A percentile compares a stretch with the other conserved stretches of the same genome.
phyloP scores from a whole-genome alignment of 225 moss, liverwort and hornwort genomes.

The Takakia lepidozioides region DNA sequence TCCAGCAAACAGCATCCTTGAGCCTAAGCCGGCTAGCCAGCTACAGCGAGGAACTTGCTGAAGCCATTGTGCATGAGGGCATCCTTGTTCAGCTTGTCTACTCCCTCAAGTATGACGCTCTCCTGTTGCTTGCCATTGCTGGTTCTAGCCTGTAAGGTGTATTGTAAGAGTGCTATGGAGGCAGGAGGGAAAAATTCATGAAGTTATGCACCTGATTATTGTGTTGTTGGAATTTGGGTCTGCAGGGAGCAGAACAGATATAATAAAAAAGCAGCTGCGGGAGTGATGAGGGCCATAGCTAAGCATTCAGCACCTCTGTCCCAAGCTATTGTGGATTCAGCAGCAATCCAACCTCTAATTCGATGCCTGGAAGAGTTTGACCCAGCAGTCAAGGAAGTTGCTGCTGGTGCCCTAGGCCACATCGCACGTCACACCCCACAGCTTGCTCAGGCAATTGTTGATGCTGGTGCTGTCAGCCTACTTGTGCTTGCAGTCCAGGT shows the following conservation, averaged over 20 bases:
- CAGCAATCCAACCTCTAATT: slow-evolving; percentile 72
- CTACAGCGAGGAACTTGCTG: slow-evolving; percentile 71
- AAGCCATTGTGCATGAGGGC: slow-evolving; percentile 73
- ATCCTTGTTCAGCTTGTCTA: slow-evolving; percentile 71
- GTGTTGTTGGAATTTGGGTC: background rate
- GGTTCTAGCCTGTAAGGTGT: no score
- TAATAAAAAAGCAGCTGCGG: slow-evolving; percentile 71
- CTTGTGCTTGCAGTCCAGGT: slow-evolving; percentile 69
- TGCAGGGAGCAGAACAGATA: slow-evolving; percentile 72
- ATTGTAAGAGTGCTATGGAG: no score
- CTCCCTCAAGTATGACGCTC: slow-evolving; percentile 55
- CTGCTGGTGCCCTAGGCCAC: slow-evolving; percentile 81
- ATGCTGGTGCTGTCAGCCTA: slow-evolving; percentile 67
- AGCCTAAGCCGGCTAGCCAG: slow-evolving; percentile 67
- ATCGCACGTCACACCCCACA: slow-evolving; percentile 74
- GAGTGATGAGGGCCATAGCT: slow-evolving; percentile 72
- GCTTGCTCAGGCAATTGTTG: slow-evolving; percentile 66
- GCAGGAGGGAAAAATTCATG: no score
- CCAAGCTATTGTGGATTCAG: slow-evolving; percentile 73
- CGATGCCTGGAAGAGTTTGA: slow-evolving; percentile 76
- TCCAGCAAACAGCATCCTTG: slow-evolving; percentile 87
- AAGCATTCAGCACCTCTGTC: slow-evolving; percentile 67
- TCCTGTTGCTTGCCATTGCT: no score
- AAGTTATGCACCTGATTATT: no score
- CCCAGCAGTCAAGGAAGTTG: slow-evolving; percentile 85